Conservation (phyloP, 352 stramenopile genomes). For the Phytophthora citricola region DNA sequence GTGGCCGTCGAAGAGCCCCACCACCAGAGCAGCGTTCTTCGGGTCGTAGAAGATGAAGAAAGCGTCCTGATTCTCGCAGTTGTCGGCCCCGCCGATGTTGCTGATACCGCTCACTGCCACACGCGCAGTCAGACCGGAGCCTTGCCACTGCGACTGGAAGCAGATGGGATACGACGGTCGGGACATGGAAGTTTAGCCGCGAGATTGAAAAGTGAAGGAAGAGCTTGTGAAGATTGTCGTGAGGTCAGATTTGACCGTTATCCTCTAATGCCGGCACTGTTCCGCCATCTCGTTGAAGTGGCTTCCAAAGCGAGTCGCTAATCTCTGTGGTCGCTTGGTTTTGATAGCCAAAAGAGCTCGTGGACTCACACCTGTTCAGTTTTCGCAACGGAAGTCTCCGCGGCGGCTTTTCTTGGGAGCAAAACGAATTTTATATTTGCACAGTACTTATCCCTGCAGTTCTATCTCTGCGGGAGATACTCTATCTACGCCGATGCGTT, state of each 20-base stretch:
- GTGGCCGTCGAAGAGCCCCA: slow-evolving; percentile 90
- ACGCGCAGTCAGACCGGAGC: slow-evolving; percentile 8
- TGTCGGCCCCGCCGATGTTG: slow-evolving; percentile 60
- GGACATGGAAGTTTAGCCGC: slow-evolving; percentile 8
- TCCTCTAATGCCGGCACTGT: slow-evolving; percentile 13
- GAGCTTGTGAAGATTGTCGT: slow-evolving; percentile 1
- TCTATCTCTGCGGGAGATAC: slow-evolving; percentile 9
- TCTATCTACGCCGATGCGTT: slow-evolving; percentile 19
- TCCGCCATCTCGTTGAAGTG: slow-evolving; percentile 19
- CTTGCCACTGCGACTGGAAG: slow-evolving; percentile 22
- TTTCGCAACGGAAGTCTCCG: not conserved
- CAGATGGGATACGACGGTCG: slow-evolving; percentile 21
- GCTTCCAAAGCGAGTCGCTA: slow-evolving; percentile 1
- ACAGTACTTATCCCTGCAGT: slow-evolving; percentile 7
- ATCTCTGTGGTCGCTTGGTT: slow-evolving; percentile 1
- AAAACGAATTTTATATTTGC: slow-evolving; percentile 27
- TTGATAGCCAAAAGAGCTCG: slow-evolving; percentile 3
- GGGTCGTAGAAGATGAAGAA: slow-evolving; percentile 76
- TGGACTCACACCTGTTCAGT: not conserved
- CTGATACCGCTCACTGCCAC: slow-evolving; percentile 59
- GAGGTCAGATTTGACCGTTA: slow-evolving; percentile 18
- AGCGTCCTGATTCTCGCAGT: slow-evolving; percentile 88
- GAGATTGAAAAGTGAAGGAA: slow-evolving; percentile 25
- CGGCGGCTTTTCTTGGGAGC: not conserved
- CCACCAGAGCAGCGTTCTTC: slow-evolving; percentile 49